phyloP scores from a whole-genome alignment of 108 stramenopile species.

The Conticribra weissflogii region DNA sequence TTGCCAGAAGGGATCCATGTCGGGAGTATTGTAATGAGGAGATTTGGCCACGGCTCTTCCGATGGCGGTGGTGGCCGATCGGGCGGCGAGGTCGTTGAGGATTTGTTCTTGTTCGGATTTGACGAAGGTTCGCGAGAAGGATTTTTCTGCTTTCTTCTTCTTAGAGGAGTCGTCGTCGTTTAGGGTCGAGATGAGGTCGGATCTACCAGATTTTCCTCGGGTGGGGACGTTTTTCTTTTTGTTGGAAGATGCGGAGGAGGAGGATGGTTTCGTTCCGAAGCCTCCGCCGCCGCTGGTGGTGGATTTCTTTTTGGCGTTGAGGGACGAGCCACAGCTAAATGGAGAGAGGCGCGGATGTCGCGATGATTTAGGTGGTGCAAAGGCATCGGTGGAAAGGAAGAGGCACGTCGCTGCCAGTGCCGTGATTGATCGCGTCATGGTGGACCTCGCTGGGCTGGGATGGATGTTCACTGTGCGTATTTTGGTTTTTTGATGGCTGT shows the following conservation, averaged over 20 bases:
- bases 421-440: too few relatives aligned
- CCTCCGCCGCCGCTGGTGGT: constrained; percentile 29
- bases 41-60: constrained; percentile 66
- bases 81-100: constrained; percentile 55
- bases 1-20: constrained; percentile 82
- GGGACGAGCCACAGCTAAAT: too few relatives aligned
- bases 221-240: constrained; percentile 26
- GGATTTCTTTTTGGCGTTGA: constrained; percentile 17
- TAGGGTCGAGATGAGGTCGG: constrained; percentile 28
- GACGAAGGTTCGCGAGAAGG: constrained; percentile 53
- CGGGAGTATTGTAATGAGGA: constrained; percentile 41
- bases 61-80: constrained; percentile 53
- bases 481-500: too few relatives aligned
- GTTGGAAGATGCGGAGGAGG: constrained; percentile 19
- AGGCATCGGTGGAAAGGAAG: constrained; percentile 4
- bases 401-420: too few relatives aligned
- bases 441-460: too few relatives aligned
- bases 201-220: constrained; percentile 32
- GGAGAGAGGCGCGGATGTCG: too few relatives aligned
- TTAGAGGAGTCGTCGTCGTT: constrained; percentile 35
- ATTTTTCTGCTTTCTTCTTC: constrained; percentile 23
- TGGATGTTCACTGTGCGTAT: too few relatives aligned
- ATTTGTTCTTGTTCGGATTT: constrained; percentile 72
- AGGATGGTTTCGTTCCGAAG: too few relatives aligned
- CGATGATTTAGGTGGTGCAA: constrained; percentile 1